Evolutionary conservation across 192 early-diverging fungal species (phyloP).

Genomic region (Allomyces arbusculus): DNA sequence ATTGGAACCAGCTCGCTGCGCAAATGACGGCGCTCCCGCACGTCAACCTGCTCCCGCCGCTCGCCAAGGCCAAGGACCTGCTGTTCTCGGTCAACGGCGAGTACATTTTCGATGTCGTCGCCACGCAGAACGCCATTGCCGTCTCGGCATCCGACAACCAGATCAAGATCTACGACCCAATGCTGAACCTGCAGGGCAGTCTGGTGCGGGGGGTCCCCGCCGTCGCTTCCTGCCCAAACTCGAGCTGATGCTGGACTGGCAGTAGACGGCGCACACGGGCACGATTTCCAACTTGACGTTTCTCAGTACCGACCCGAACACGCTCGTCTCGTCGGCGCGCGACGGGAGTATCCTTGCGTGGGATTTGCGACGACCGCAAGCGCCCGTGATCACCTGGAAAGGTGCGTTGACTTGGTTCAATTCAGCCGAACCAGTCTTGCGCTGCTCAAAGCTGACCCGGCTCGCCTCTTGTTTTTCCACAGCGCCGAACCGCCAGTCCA

Average conservation of each 20-base stretch:
- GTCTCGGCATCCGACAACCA: slow-evolving; percentile 40
- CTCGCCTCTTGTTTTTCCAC: too few species aligned
- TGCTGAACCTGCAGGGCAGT: not conserved
- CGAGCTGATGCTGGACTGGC: too few species aligned
- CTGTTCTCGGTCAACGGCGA: slow-evolving; percentile 21
- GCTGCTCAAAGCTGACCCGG: too few species aligned
- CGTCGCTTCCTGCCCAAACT: too few species aligned
- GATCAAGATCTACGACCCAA: slow-evolving; percentile 41
- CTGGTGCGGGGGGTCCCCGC: not conserved
- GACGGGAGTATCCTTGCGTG: slow-evolving; percentile 41
- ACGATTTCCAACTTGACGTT: slow-evolving; percentile 26
- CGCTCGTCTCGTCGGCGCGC: slow-evolving; percentile 37
- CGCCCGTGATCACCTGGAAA: slow-evolving; percentile 32
- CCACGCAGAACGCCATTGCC: slow-evolving; percentile 17
- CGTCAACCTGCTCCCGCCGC: slow-evolving; percentile 15
- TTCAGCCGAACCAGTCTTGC: too few species aligned
- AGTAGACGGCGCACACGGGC: slow-evolving; percentile 17
- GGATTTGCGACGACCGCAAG: slow-evolving; percentile 36
- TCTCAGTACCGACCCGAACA: slow-evolving; percentile 5
- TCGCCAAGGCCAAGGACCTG: slow-evolving; percentile 13
- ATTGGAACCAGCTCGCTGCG: not conserved
- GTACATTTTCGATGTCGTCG: slow-evolving; percentile 35
- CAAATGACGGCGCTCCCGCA: not conserved
- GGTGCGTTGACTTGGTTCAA: too few species aligned
- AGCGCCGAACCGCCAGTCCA: slow-evolving; percentile 9